Base-by-base conservation (phyloP, 2,329 filamentous ascomycete genomes). In the Neofusicoccum sp. region DNA sequence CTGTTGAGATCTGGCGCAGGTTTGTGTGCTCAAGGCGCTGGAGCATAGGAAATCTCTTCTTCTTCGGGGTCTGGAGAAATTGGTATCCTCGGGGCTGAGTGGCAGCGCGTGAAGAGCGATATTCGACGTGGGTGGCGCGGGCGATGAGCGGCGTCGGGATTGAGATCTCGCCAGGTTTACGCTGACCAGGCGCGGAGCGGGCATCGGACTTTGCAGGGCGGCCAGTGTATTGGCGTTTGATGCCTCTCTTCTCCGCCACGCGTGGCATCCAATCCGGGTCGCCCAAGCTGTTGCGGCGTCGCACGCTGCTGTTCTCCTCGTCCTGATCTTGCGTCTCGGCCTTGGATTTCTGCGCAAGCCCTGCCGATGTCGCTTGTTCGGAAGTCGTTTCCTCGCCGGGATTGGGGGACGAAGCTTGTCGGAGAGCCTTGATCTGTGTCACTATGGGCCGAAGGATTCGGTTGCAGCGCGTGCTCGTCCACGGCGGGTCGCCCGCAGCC, bases 391-490 rank as follows among this genome's bases (percentile, higher is more conserved):
- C 28, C 7, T 16, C 43, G 11, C 31, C 7, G 74, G 45, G 14
- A 8, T 72, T 31, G 69, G 44, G 44, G 37, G 48, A 60, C 6
- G 31, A 66, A 60, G 74, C 68, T 63, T 74, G 78, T 41, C 74
- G 69, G 6, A 80, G 70, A 33, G 76, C 76, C 33, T 71, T 68
- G 50, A 80, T 73, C 65, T 78, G 75, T 12, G 76, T 77, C 14
- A 76, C 74, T 11, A 80, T 72, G 12, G 78, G 78, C 45, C 78
- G 73, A 0, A 80, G 71, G 4, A 80, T 70, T 56, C 78, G 74
- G 64, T 78, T 78, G 67, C 78, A 80, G 44, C 77, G 75, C 49
- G 76, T 72, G 14, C 77, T 76, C 6, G 76, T 80, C 77, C 78
- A 80, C 50, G 76, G 54, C n/a, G n/a, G 54, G 9, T 58, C 41